A percentile compares a stretch with the other conserved stretches of the same genome.
Evolutionary conservation across 306 rosid genomes (phyloP).

Genomic region (Cicer bijugum): DNA sequence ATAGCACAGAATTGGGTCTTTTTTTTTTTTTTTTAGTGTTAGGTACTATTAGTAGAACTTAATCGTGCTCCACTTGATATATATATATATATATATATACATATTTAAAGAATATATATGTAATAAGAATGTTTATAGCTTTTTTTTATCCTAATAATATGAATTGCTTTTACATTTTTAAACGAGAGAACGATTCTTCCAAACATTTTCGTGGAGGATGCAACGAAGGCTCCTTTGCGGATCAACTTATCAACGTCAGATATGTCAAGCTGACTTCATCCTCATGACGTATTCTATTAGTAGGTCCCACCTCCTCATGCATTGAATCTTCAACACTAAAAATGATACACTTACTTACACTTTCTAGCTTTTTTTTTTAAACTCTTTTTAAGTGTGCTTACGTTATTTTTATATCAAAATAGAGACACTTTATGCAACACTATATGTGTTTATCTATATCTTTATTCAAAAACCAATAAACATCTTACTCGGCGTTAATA

Average conservation of each 20-base stretch:
- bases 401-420: no score
- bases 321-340: background rate
- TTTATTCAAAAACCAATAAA: no score
- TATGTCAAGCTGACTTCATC: conserved; percentile 45
- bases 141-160: background rate
- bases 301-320: background rate
- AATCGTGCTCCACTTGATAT: conserved; percentile 9
- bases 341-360: background rate
- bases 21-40: background rate
- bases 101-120: background rate
- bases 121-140: background rate
- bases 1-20: conserved; percentile 10
- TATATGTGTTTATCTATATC: no score
- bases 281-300: conserved; percentile 43
- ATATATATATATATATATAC: conserved; percentile 14
- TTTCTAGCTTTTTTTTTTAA: background rate
- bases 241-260: conserved; percentile 41
- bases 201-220: conserved; percentile 53
- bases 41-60: background rate
- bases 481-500: no score
- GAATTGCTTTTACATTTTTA: background rate
- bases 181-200: conserved; percentile 44
- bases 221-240: conserved; percentile 48
- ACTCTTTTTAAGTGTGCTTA: no score
- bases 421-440: no score